Conservation (phyloP, 2,329 filamentous ascomycete genomes). For the Metarhizium brunneum region DNA sequence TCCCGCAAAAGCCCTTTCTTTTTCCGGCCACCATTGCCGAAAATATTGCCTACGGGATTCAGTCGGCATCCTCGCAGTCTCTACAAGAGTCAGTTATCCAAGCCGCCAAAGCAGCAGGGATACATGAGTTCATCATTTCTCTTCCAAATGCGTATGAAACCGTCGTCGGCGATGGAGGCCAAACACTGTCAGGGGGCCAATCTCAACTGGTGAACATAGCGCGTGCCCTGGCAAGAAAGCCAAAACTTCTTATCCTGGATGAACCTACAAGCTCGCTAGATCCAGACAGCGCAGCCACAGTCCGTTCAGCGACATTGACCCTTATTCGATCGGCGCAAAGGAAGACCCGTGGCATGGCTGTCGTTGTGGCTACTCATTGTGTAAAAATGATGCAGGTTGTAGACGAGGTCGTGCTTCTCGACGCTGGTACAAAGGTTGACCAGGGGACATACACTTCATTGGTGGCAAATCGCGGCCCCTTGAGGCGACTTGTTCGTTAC, state of each 20-base stretch:
- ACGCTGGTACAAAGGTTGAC: conserved; percentile 58
- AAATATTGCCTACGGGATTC: conserved; percentile 77
- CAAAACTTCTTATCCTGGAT: conserved; percentile 69
- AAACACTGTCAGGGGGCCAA: conserved; percentile 70
- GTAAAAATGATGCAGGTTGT: conserved; percentile 80
- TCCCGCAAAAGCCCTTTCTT: conserved; percentile 62
- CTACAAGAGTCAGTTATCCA: conserved; percentile 32
- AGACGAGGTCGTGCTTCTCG: conserved; percentile 62
- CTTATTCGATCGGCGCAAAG: conserved; percentile 31
- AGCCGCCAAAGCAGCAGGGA: conserved; percentile 51
- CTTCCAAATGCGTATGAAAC: conserved; percentile 56
- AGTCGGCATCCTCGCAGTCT: conserved; percentile 41
- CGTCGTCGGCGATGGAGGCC: conserved; percentile 65
- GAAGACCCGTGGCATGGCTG: conserved; percentile 41
- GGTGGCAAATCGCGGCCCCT: conserved; percentile 30
- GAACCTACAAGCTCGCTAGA: conserved; percentile 83
- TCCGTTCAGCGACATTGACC: conserved; percentile 51
- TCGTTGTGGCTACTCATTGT: conserved; percentile 76
- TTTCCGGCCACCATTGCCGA: conserved; percentile 69
- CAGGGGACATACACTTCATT: conserved; percentile 58
- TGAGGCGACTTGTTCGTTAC: conserved; percentile 37
- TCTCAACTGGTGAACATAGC: conserved; percentile 75
- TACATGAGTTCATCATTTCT: conserved; percentile 67
- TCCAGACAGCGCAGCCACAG: conserved; percentile 50
- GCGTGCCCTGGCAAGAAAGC: conserved; percentile 62